Base-by-base conservation (phyloP, 306 rosid species). In the Trifolium subterraneum region DNA sequence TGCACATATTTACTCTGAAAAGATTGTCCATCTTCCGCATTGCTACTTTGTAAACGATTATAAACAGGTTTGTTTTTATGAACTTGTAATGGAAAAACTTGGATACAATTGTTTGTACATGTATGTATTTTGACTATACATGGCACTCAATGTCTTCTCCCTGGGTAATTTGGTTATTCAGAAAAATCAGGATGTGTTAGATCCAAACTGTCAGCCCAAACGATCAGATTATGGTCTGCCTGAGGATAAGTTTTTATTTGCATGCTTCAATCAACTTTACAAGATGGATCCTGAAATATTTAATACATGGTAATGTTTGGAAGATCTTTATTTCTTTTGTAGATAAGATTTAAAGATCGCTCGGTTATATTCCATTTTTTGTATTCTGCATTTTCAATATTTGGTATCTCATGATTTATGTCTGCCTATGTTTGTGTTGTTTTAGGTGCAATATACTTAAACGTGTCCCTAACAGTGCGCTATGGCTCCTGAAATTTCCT, bases 201-300 rank as follows among this genome's bases (percentile, higher is more conserved):
- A 90, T 64, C 97, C 90, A 12, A 88, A 84, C 68, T 90, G 88
- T 80, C 85, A 74, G 76, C 98, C 87, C 79, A 95, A 85, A 76
- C 94, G 98, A 56, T 91, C 92, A 16, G 92, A 91, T 75, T 93
- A 91, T 80, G 92, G 92, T 39, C 91, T 93, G 31, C 98, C 98
- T 4, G 97, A 91, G 78, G 91, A 88, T 65, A 93, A 91, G 79
- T 93, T 93, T 77, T 83, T 93, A 75, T 93, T 93, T 81, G 99
- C 98, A 54, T 88, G 98, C 87, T 95, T 95, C 87, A 95, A 92
- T 78, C 99, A 95, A 81, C 83, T 95, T 52, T 95, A 95, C 90
- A 95, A 95, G 84, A 95, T 95, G 99, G 99, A 95, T 86, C 99
- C 99, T 48, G 99, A 95, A 75, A 92, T 95, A 73, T 88, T 92